Evolutionary conservation across 768 basidiomycete genomes (phyloP), one percentile per base, ranked within the genome.

Genomic region (Agaricus sinodeliciosus): DNA sequence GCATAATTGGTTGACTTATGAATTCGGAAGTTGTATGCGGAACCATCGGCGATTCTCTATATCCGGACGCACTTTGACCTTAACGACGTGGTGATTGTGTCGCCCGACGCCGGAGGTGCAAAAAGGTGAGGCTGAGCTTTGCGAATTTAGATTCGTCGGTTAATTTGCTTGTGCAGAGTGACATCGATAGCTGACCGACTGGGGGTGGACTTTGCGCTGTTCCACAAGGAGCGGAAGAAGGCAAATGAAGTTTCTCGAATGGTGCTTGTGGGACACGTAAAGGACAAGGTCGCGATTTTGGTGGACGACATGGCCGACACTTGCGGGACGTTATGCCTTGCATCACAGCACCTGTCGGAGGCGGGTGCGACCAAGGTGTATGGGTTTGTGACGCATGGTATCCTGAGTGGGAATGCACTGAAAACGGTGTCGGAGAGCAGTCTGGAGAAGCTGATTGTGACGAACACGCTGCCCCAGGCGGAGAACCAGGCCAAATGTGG

Each of bases 251-350:
- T 95, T 6, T 93, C 91, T 55, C 83, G 93, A 51, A 94, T 94
- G 93, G 81, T 94, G 51, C 82, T 99, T 48, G 95, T 99, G 42
- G 96, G 96, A 1, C 85, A 92, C 62, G 94, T 94, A 57, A 84
- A 81, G 65, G 93, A 85, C 65, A 94, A 97, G 73, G 78, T 84
- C 40, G 96, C 94, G 49, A 94, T 99, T 54, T 76, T 99, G 26
- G 89, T 98, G 42, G 96, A 98, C 74, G 96, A 99, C 74, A 97
- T 99, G 93, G 92, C 93, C 27, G 92, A 95, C 69, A 95, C 93
- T 40, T 95, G 92, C 62, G 92, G 92, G 49, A 99, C 96, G 55
- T 80, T 99, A 56, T 86, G 88, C 59, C 78, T 97, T 50, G 96
- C 96, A 0, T 92, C 95, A 6, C 76, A 81, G 58, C 91, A 96